Percentiles rank a stretch among this genome's conserved stretches.
These are phyloP conservation scores for Tylopilus balloui DNA, from an alignment of 768 basidiomycete genomes.

Conservation along the genomic window DNA sequence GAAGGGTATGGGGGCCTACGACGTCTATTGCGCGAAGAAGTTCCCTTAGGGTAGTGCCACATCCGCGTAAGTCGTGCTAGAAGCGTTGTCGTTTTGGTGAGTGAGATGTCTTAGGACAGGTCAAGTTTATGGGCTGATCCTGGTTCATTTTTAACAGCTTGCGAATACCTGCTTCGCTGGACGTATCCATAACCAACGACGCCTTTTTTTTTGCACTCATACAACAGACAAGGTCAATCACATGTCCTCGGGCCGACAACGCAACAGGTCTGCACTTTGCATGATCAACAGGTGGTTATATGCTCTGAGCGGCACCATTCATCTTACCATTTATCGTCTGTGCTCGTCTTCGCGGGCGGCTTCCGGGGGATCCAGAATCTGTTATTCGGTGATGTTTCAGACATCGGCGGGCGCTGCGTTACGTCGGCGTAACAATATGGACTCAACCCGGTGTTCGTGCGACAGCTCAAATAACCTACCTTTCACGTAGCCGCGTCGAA, in stretches of 20 bases:
- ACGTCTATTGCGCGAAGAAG: constrained; percentile 45
- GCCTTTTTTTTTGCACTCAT: neutral
- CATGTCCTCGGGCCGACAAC: constrained; percentile 1
- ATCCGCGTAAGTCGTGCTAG: constrained; percentile 57
- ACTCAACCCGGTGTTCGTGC: neutral
- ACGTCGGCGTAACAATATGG: no score
- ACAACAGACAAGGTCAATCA: constrained; percentile 6
- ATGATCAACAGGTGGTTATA: constrained; percentile 1
- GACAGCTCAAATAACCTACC: neutral
- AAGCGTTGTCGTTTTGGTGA: neutral
- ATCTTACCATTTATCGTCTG: constrained; percentile 72
- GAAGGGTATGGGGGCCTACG: constrained; percentile 70
- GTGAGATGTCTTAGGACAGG: neutral
- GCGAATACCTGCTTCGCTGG: constrained; percentile 5
- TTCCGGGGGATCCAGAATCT: constrained; percentile 81
- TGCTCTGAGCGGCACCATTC: constrained; percentile 21
- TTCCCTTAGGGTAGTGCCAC: no score
- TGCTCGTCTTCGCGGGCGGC: constrained; percentile 47
- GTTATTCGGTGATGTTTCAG: constrained; percentile 34
- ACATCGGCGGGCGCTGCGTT: no score
- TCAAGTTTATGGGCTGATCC: neutral
- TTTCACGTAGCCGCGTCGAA: neutral
- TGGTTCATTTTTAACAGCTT: neutral
- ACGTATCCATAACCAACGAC: neutral
- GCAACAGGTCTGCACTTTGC: constrained; percentile 1